These are phyloP conservation scores for Aphanomyces invadans DNA, from an alignment of 352 stramenopile species.

Conservation along the genomic window DNA sequence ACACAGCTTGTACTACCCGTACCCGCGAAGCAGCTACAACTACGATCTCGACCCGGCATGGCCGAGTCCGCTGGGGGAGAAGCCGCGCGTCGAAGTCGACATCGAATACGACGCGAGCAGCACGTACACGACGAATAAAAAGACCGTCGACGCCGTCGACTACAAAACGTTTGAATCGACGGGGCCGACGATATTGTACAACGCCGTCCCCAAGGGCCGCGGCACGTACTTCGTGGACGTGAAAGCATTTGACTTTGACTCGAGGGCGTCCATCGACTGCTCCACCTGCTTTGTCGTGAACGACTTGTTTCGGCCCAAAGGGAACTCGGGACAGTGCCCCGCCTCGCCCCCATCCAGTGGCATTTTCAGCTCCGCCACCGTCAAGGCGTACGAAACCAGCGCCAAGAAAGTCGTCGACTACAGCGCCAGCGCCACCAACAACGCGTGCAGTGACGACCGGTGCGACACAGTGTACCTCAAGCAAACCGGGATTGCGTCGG, in stretches of 20 bases:
- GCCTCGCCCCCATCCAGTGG: not conserved
- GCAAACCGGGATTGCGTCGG: not conserved
- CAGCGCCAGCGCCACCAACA: not conserved
- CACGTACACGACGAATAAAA: not conserved
- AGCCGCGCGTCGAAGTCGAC: not conserved
- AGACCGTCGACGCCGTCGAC: not conserved
- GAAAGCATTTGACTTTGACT: not conserved
- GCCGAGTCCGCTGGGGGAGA: not conserved
- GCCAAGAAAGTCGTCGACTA: not conserved
- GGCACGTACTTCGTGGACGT: not conserved
- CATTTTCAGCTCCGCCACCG: not conserved
- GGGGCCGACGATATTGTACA: not conserved
- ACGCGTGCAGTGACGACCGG: not conserved
- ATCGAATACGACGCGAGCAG: not conserved
- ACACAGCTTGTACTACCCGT: not conserved
- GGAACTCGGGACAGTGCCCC: not conserved
- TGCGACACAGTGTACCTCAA: not conserved
- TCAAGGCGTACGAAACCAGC: not conserved
- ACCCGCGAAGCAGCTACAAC: conserved; percentile 12
- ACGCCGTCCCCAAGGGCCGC: not conserved
- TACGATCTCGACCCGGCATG: not conserved
- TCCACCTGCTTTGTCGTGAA: not conserved
- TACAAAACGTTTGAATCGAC: conserved; percentile 1
- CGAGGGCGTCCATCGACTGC: not conserved
- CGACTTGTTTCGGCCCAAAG: not conserved